phyloP scores from a whole-genome alignment of 2,329 filamentous ascomycete genomes.

The Fusarium acutatum region DNA sequence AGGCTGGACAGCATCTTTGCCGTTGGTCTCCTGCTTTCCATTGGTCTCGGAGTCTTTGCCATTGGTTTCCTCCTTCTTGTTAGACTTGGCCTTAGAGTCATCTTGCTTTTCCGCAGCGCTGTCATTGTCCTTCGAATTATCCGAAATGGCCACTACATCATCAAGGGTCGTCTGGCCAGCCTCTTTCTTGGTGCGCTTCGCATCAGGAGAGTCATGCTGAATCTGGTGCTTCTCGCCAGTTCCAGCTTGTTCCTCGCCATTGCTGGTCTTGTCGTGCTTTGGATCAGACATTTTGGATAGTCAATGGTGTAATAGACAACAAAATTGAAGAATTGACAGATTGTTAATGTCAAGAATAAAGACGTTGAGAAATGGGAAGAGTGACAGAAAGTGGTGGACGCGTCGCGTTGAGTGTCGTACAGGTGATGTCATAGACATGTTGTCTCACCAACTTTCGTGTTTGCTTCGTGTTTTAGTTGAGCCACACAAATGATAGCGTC shows the following conservation, averaged over 20 bases:
- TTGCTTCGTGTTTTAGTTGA: constrained; percentile 17
- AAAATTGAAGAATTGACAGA: neutral
- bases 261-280: constrained; percentile 4
- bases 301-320: neutral
- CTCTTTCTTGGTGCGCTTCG: constrained; percentile 41
- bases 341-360: neutral
- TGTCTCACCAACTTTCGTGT: constrained; percentile 6
- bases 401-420: constrained; percentile 27
- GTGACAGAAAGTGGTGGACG: neutral
- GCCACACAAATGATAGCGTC: constrained; percentile 1
- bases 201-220: constrained; percentile 36
- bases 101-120: constrained; percentile 2
- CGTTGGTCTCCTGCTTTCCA: neutral
- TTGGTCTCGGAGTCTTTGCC: neutral
- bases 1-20: constrained; percentile 29
- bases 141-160: constrained; percentile 14
- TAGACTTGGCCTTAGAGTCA: neutral
- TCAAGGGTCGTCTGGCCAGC: constrained; percentile 37
- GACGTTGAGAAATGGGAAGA: neutral
- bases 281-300: constrained; percentile 22
- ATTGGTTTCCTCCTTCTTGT: neutral
- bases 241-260: constrained; percentile 11
- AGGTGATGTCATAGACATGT: constrained; percentile 40
- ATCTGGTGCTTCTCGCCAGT: constrained; percentile 44
- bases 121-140: neutral